phyloP scores from a whole-genome alignment of 345 rosid species.

The Citrus unshiu region DNA sequence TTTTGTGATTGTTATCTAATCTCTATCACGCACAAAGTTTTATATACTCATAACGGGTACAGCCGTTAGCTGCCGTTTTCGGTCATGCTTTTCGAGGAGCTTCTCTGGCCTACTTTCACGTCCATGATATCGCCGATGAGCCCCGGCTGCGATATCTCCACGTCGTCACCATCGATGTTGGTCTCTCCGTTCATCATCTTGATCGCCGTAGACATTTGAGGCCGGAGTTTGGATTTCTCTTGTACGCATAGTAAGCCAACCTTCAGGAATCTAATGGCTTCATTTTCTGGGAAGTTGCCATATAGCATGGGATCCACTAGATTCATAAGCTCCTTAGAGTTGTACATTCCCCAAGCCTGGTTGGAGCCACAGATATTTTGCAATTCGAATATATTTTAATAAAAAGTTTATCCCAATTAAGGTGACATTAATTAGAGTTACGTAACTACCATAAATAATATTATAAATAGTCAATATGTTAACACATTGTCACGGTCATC shows the following conservation, averaged over 20 bases:
- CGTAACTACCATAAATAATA: too few species aligned
- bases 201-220: constrained; percentile 24
- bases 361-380: too few species aligned
- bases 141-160: constrained; percentile 19
- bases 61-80: not conserved
- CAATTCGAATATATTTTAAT: too few species aligned
- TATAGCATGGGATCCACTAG: constrained; percentile 28
- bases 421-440: too few species aligned
- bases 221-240: constrained; percentile 24
- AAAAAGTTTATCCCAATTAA: too few species aligned
- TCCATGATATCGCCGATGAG: constrained; percentile 21
- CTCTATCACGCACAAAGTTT: not conserved
- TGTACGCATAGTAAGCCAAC: constrained; percentile 34
- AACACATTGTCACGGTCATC: too few species aligned
- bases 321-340: constrained; percentile 11
- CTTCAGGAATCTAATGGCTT: constrained; percentile 28
- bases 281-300: constrained; percentile 19
- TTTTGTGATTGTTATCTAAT: too few species aligned
- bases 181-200: constrained; percentile 31
- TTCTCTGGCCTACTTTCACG: constrained; percentile 9
- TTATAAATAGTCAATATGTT: too few species aligned
- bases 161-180: not conserved
- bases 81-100: not conserved
- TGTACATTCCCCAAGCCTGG: constrained; percentile 43
- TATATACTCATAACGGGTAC: not conserved